phyloP scores from a whole-genome alignment of 768 basidiomycete species.

The Amylocystis lapponica region DNA sequence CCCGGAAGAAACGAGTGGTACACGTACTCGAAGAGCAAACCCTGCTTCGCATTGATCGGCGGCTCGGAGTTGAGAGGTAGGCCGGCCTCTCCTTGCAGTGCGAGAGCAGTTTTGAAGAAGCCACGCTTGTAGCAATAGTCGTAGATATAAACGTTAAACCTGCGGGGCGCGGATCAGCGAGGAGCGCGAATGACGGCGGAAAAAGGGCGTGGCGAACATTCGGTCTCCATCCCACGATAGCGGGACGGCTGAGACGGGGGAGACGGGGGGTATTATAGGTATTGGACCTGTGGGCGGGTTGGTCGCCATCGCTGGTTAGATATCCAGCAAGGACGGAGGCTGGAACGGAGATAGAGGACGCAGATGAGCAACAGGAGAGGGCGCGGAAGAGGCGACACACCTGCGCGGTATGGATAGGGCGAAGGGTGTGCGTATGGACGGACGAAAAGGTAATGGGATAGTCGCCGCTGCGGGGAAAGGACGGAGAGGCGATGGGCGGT shows the following conservation, averaged over 20 bases:
- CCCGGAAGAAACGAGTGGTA: conserved; percentile 1
- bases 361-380: too few species aligned
- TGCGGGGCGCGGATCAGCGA: conserved; percentile 23
- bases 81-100: conserved; percentile 63
- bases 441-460: neutral
- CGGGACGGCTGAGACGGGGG: too few species aligned
- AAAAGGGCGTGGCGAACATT: conserved; percentile 42
- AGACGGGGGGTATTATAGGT: too few species aligned
- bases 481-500: neutral
- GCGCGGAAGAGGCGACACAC: neutral
- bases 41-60: conserved; percentile 80
- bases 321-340: conserved; percentile 7
- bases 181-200: conserved; percentile 24
- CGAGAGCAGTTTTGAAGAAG: conserved; percentile 63
- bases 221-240: conserved; percentile 81
- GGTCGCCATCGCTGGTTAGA: conserved; percentile 14
- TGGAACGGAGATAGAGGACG: conserved; percentile 10
- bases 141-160: conserved; percentile 88
- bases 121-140: conserved; percentile 83
- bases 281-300: too few species aligned
- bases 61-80: conserved; percentile 57
- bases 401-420: neutral
- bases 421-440: neutral
- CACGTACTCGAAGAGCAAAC: conserved; percentile 76
- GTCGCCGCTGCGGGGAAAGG: neutral